These are phyloP conservation scores for Polytrichum formosum DNA, from an alignment of 225 moss, liverwort and hornwort species.

Conservation along the genomic window DNA sequence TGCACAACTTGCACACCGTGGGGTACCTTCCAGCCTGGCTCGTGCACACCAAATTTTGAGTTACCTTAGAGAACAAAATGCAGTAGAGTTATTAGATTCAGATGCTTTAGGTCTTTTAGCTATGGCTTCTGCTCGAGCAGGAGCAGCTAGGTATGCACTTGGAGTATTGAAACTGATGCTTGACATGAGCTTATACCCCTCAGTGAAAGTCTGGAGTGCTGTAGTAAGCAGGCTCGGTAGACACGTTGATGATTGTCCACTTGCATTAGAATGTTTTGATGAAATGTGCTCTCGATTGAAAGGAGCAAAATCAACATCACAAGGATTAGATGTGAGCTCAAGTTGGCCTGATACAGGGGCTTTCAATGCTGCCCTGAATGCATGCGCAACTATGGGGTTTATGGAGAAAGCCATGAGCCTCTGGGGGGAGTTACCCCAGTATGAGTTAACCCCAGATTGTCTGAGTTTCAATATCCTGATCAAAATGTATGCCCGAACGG, in stretches of 20 bases:
- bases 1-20: constrained; percentile 82
- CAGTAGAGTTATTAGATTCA: constrained; percentile 47
- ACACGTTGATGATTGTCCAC: constrained; percentile 61
- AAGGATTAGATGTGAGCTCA: constrained; percentile 1
- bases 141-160: constrained; percentile 79
- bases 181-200: constrained; percentile 42
- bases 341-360: constrained; percentile 72
- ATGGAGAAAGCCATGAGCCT: constrained; percentile 51
- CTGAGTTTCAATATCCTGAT: constrained; percentile 88
- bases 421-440: constrained; percentile 27
- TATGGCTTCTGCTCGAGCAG: constrained; percentile 79
- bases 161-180: constrained; percentile 72
- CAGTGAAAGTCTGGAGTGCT: constrained; percentile 97
- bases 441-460: constrained; percentile 52
- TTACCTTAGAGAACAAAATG: constrained; percentile 40
- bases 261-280: constrained; percentile 80
- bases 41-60: constrained; percentile 74
- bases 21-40: constrained; percentile 71
- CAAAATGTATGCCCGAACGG: constrained; percentile 70
- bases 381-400: constrained; percentile 73
- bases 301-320: constrained; percentile 12
- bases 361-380: constrained; percentile 88
- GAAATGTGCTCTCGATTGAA: constrained; percentile 42
- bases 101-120: constrained; percentile 81
- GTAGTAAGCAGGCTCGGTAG: constrained; percentile 75